These are phyloP conservation scores for Chamaecrista fasciculata DNA, from an alignment of 306 rosid genomes.

Conservation along the genomic window DNA sequence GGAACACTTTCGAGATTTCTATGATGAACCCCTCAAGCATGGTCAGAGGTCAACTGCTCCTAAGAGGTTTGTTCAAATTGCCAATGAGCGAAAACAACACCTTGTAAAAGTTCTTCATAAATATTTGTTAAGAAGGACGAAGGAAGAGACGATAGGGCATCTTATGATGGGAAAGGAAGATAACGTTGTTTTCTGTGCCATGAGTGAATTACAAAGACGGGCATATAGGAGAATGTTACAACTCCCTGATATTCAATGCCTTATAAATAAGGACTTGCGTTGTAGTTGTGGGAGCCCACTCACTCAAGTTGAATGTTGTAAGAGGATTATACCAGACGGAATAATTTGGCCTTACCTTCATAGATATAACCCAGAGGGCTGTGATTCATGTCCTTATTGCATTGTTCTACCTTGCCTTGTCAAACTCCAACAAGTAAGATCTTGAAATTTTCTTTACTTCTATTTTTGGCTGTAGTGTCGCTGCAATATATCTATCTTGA, in stretches of 20 bases:
- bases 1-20: constrained; percentile 87
- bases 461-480: constrained; percentile 12
- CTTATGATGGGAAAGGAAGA: constrained; percentile 99
- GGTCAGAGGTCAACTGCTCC: constrained; percentile 97
- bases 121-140: constrained; percentile 88
- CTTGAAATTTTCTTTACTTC: constrained; percentile 17
- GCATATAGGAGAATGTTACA: constrained; percentile 81
- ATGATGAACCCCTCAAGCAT: constrained; percentile 92
- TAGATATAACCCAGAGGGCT: constrained; percentile 80
- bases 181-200: constrained; percentile 80
- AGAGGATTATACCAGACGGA: constrained; percentile 82
- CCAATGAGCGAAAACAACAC: constrained; percentile 79
- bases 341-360: constrained; percentile 87
- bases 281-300: constrained; percentile 96
- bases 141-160: constrained; percentile 97
- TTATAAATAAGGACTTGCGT: constrained; percentile 75
- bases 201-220: constrained; percentile 93
- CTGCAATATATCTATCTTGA: constrained; percentile 16
- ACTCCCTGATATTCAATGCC: constrained; percentile 88
- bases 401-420: constrained; percentile 94
- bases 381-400: constrained; percentile 96
- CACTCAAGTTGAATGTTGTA: constrained; percentile 85
- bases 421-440: constrained; percentile 77
- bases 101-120: constrained; percentile 65
- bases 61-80: constrained; percentile 69